Percentiles rank a stretch among this genome's conserved stretches.
phyloP scores from a whole-genome alignment of 768 basidiomycete species.

The Mrakia frigida region DNA sequence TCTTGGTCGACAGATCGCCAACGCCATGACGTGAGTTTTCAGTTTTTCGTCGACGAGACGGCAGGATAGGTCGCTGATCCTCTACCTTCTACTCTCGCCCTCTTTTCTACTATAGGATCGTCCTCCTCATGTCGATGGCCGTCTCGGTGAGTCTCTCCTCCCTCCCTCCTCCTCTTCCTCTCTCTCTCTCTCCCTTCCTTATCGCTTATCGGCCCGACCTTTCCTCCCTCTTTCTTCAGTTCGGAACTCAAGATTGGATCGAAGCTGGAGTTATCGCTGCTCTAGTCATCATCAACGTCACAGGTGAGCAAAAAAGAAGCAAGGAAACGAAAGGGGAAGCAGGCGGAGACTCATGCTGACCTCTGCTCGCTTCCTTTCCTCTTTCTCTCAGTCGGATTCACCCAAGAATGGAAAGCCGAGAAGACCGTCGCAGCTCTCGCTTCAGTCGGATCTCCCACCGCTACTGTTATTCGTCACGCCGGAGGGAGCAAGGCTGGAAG shows the following conservation, averaged over 20 bases:
- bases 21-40: conserved; percentile 45
- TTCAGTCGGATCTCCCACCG: conserved; percentile 45
- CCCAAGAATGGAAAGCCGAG: conserved; percentile 46
- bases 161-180: conserved; percentile 1
- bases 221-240: neutral
- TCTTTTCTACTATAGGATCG: conserved; percentile 18
- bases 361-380: too few species aligned
- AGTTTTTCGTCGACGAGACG: too few species aligned
- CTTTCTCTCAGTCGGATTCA: conserved; percentile 38
- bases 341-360: too few species aligned
- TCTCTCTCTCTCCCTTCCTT: conserved; percentile 19
- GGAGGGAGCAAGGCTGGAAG: conserved; percentile 24
- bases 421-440: conserved; percentile 48
- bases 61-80: neutral
- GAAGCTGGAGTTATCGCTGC: conserved; percentile 42
- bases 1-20: conserved; percentile 42
- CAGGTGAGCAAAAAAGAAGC: too few species aligned
- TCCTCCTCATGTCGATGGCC: conserved; percentile 46
- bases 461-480: conserved; percentile 42
- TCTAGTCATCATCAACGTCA: conserved; percentile 43
- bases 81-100: neutral
- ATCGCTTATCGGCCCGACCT: neutral
- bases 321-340: too few species aligned
- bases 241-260: conserved; percentile 34
- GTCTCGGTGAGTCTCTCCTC: conserved; percentile 50